Evolutionary conservation across 805 yeast species (phyloP), one percentile per base, ranked within the genome.

Genomic region (Sugiyamaella valdiviana): DNA sequence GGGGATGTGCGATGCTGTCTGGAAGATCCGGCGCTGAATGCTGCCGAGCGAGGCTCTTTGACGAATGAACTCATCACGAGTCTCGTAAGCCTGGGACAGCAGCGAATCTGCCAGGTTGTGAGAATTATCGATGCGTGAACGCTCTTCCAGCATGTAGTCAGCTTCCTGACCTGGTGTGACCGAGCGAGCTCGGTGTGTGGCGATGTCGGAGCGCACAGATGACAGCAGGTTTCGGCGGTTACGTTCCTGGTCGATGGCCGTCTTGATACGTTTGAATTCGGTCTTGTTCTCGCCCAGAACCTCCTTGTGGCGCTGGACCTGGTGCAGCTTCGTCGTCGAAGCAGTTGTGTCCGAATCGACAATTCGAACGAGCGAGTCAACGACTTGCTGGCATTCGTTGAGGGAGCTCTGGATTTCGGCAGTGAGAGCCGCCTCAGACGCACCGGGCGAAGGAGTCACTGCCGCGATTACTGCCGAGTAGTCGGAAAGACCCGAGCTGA

Each of bases 31-130:
- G 49, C 77, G 73, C 53, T 83, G 85, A 4, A 93, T 85, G 51
- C 71, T 77, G 49, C 73, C 72, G 46, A 93, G 70, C 6, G 76
- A 63, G 36, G 74, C 76, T 51, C 91, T 74, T 68, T 93, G 99
- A 42, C 82, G 73, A 41, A 76, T 56, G 46, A 93, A 75, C 60
- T 86, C 95, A 51, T 90, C 97, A 50, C 98, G 73, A 0, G 98
- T 89, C 56, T 85, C 86, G 68, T 79, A 83, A 1, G 96, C 98
- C 62, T 84, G 90, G n/a, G 77, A 76, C 36, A 91, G 74, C 50
- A 93, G 71, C 39, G 83, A 69, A 62, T 93, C 97, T 14, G 95
- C 86, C 45, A 89, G 70, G 39, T 75, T 73, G 62, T 88, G 82
- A 39, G 93, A 80, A 45, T 74, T 73, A 55, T 85, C 86, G 16